phyloP scores from a whole-genome alignment of 73 alveolate genomes.

The Tetrahymena elliotti region DNA sequence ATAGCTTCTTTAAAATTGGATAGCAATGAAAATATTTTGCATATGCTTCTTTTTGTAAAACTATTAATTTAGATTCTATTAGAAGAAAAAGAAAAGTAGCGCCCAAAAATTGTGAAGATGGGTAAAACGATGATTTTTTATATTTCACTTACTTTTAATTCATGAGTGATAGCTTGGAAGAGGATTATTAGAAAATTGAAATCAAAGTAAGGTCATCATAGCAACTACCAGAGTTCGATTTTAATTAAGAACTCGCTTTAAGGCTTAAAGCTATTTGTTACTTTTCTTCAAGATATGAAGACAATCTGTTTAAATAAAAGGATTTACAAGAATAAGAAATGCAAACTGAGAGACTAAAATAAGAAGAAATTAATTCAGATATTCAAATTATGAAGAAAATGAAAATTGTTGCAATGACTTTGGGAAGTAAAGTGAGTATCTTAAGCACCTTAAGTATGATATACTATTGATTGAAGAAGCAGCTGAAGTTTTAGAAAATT shows the following conservation, averaged over 20 bases:
- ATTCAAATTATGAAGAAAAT: background rate
- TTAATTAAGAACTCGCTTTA: background rate
- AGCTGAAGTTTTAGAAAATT: constrained; percentile 87
- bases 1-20: background rate
- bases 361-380: background rate
- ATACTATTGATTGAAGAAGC: constrained; percentile 85
- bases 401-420: constrained; percentile 78
- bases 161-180: background rate
- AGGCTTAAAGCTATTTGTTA: background rate
- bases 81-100: background rate
- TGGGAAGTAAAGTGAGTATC: constrained; percentile 58
- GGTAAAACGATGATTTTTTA: background rate
- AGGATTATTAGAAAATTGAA: background rate
- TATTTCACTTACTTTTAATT: background rate
- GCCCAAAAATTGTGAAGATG: background rate
- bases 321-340: background rate
- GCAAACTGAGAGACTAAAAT: background rate
- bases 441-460: constrained; percentile 58
- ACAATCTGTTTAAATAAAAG: background rate
- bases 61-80: background rate
- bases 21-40: background rate
- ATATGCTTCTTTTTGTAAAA: too few relatives aligned
- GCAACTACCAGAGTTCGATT: background rate
- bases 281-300: background rate
- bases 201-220: background rate